Conservation (phyloP, 225 moss, liverwort and hornwort species). For the Sphagnum tenellum region DNA sequence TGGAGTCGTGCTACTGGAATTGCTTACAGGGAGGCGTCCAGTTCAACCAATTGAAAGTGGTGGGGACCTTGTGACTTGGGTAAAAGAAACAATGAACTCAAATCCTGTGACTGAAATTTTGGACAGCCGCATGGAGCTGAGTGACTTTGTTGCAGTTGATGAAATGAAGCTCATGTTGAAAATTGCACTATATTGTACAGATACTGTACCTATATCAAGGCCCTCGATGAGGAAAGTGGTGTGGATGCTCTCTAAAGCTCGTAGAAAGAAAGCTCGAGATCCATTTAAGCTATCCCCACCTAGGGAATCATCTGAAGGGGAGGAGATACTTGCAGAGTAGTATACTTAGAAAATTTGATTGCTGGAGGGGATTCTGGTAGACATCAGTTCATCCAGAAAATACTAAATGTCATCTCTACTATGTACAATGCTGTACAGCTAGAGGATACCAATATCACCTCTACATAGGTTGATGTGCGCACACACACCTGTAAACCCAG, state of each 20-base stretch:
- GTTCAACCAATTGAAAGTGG: conserved; percentile 42
- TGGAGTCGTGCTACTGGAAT: conserved; percentile 56
- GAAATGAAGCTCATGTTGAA: conserved; percentile 59
- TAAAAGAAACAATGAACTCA: conserved; percentile 30
- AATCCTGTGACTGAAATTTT: conserved; percentile 25
- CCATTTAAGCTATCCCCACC: conserved; percentile 20
- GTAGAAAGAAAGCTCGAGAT: conserved; percentile 29
- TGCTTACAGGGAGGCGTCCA: conserved; percentile 47
- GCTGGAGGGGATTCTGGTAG: no score
- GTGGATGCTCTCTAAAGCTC: conserved; percentile 47
- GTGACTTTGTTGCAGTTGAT: conserved; percentile 33
- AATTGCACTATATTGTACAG: conserved; percentile 50
- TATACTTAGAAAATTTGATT: no score
- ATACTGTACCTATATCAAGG: conserved; percentile 19
- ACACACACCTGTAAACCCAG: no score
- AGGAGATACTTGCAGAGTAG: neutral
- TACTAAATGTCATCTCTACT: no score
- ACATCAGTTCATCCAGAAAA: no score
- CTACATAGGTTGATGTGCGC: no score
- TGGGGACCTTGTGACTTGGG: conserved; percentile 52
- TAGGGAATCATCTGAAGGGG: conserved; percentile 3
- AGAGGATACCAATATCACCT: no score
- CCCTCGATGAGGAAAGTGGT: conserved; percentile 59
- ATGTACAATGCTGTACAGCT: no score
- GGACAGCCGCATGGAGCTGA: conserved; percentile 39